Evolutionary conservation across 495 filamentous ascomycete species (phyloP).

Genomic region (Hypoxylon crocopeplum): DNA sequence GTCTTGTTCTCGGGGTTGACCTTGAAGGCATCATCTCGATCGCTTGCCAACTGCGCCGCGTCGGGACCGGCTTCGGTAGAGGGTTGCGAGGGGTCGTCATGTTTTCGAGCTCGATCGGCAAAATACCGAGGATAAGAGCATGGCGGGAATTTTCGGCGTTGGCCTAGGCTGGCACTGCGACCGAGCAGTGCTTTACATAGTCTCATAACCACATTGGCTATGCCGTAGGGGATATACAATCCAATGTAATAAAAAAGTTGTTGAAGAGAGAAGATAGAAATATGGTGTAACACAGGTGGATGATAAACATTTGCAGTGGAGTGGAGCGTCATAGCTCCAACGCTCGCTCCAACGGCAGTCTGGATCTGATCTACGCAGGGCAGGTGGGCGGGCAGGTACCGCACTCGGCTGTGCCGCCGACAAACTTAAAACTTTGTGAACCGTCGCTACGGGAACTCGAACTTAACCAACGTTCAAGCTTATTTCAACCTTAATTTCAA

Average conservation of each 20-base stretch:
- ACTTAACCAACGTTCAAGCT: too few species aligned
- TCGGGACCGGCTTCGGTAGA: not conserved
- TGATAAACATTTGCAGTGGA: too few species aligned
- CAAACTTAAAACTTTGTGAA: too few species aligned
- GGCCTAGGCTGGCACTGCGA: constrained; percentile 29
- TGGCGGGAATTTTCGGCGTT: constrained; percentile 1
- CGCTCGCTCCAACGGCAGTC: too few species aligned
- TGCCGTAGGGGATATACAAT: not conserved
- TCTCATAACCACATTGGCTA: constrained; percentile 41
- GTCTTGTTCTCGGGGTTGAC: constrained; percentile 44
- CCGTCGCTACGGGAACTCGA: too few species aligned
- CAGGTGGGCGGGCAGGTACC: too few species aligned
- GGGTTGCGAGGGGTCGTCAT: not conserved
- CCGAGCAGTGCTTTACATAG: constrained; percentile 34
- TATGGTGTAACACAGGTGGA: too few species aligned
- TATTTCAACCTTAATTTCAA: too few species aligned
- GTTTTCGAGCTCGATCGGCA: not conserved
- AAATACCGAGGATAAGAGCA: constrained; percentile 8
- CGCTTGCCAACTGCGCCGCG: constrained; percentile 4
- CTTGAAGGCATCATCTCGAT: constrained; percentile 30
- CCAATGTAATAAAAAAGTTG: not conserved
- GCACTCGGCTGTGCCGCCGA: too few species aligned
- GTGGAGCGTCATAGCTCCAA: too few species aligned
- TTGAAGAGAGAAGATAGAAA: not conserved
- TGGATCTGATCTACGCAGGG: too few species aligned